Evolutionary conservation across 2,329 filamentous ascomycete species (phyloP).

Genomic region (Cladophialophora yegresii): DNA sequence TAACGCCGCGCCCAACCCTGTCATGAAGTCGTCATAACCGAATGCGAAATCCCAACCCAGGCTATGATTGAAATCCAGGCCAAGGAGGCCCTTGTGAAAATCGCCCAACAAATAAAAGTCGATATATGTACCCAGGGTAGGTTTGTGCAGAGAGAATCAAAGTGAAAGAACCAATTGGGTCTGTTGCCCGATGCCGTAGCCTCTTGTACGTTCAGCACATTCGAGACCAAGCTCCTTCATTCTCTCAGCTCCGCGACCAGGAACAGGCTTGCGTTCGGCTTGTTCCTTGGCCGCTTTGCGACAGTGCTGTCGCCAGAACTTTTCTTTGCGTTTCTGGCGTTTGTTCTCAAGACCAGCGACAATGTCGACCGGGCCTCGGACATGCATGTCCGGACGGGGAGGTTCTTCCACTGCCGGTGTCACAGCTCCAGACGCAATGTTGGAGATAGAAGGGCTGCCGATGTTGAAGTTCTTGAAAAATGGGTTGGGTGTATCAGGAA

Average conservation of each 20-base stretch:
- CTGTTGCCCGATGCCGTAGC: constrained; percentile 58
- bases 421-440: constrained; percentile 32
- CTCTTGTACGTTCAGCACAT: constrained; percentile 78
- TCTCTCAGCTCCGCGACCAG: constrained; percentile 84
- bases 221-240: constrained; percentile 91
- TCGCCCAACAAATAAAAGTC: constrained; percentile 20
- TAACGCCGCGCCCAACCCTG: constrained; percentile 13
- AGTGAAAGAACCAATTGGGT: constrained; percentile 71
- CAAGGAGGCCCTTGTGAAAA: constrained; percentile 13
- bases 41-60: constrained; percentile 6
- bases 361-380: constrained; percentile 94
- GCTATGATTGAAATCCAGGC: constrained; percentile 22
- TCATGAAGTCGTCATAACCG: constrained; percentile 28
- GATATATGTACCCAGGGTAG: constrained; percentile 22
- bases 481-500: constrained; percentile 75
- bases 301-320: constrained; percentile 86
- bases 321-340: constrained; percentile 87
- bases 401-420: constrained; percentile 29
- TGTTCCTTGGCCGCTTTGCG: constrained; percentile 74
- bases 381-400: constrained; percentile 60
- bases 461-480: constrained; percentile 54
- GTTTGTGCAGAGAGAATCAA: constrained; percentile 41
- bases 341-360: constrained; percentile 95
- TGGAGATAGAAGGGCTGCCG: constrained; percentile 40
- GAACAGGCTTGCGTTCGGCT: constrained; percentile 66